phyloP scores from a whole-genome alignment of 345 rosid species.

The Geranium rotundifolium region DNA sequence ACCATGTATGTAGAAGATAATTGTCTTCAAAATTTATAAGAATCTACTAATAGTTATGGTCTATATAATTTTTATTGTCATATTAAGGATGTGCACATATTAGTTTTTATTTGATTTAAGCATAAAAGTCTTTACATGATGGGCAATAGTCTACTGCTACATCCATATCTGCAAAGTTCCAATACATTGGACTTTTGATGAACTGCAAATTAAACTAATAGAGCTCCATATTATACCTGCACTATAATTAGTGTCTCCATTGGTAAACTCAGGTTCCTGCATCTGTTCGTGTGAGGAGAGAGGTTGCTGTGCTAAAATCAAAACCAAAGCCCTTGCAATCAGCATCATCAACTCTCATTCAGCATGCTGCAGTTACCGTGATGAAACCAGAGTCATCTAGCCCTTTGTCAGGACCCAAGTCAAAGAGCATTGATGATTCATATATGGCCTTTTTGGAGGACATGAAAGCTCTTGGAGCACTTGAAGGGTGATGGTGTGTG shows the following conservation, averaged over 20 bases:
- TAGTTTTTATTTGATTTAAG: too few species aligned
- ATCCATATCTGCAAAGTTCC: background rate
- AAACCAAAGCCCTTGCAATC: conserved; percentile 50
- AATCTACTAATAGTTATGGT: too few species aligned
- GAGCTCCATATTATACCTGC: background rate
- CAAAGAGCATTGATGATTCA: conserved; percentile 77
- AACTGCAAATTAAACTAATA: background rate
- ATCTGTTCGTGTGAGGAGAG: conserved; percentile 90
- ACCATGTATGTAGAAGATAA: too few species aligned
- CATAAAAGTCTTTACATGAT: too few species aligned
- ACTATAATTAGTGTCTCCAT: background rate
- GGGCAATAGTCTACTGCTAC: background rate
- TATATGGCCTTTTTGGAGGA: conserved; percentile 83
- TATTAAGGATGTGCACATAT: background rate
- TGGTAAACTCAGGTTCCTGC: conserved; percentile 68
- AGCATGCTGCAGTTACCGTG: conserved; percentile 32
- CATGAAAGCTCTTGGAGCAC: conserved; percentile 98
- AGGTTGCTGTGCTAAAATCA: conserved; percentile 47
- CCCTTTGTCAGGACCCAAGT: conserved; percentile 39
- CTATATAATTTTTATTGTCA: too few species aligned
- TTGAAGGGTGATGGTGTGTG: conserved; percentile 43
- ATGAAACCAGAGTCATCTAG: conserved; percentile 36
- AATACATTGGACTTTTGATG: too few species aligned
- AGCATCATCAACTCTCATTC: conserved; percentile 13
- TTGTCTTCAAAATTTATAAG: too few species aligned